Evolutionary conservation across 495 filamentous ascomycete species (phyloP), one percentile per base, ranked within the genome.

Genomic region (Tetracladium marchalianum): DNA sequence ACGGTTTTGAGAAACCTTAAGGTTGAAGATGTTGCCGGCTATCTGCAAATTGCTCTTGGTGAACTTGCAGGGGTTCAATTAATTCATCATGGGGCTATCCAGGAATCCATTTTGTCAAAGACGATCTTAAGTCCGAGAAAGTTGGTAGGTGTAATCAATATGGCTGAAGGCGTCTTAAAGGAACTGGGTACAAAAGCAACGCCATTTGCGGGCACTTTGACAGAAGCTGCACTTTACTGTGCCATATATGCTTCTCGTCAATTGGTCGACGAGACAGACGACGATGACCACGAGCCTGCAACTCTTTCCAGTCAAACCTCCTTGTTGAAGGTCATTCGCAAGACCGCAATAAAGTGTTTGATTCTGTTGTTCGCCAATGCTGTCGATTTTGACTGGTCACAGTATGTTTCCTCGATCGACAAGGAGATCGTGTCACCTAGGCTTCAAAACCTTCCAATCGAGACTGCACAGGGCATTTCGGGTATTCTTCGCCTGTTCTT

Each of bases 401-500:
- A 74, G 1, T 95, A 87, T 57, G 70, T 85, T 35, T 66, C 73
- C 6, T 56, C 71, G 1, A 81, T 95, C 39, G 76, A 94, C 44
- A 67, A 73, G 9, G 81, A 94, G 54, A 58, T 92, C 13, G 70
- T 97, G 38, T 77, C 77, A 50, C 83, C 82, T 16, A 75, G 87
- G 48, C 67, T 96, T 6, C 77, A 85, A 4, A 87, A 84, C 50
- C 78, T 99, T 41, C 77, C 90, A 0, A 70, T 77, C 0, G 90
- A 99, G 65, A 93, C 85, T 17, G 85, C 88, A 0, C 90, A 97
- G 53, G 81, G 85, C 32, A 69, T 95, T 13, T 96, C 92, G 7
- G 87, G 82, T 1, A 70, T 86, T 9, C 77, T 95, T 53, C 81
- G 80, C 43, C 66, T 99, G 16, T 80, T 97, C 59, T 72, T 75